Conservation (phyloP, 1,284 basidiomycete species). For the Irpex sp. region DNA sequence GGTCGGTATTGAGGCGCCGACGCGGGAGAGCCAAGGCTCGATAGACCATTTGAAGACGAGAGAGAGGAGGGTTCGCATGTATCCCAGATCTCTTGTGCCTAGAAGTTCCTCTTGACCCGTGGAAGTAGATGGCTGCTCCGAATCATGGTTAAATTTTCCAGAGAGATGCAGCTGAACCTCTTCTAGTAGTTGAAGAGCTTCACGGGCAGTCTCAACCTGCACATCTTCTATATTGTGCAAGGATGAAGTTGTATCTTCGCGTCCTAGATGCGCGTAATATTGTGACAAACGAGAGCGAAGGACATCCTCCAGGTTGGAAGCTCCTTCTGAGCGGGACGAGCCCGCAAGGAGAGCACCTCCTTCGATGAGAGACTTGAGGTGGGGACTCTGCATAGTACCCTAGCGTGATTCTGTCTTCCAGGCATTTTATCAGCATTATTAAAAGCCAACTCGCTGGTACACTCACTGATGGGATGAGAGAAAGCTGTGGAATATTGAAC, state of each 20-base stretch:
- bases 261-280: slow-evolving; percentile 34
- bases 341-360: slow-evolving; percentile 16
- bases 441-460: neutral
- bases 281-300: slow-evolving; percentile 36
- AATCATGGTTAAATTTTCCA: neutral
- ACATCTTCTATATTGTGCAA: slow-evolving; percentile 36
- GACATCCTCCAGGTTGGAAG: slow-evolving; percentile 34
- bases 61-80: slow-evolving; percentile 59
- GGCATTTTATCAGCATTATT: neutral
- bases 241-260: slow-evolving; percentile 13
- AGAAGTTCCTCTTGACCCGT: slow-evolving; percentile 35
- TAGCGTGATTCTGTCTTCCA: neutral
- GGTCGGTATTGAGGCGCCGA: slow-evolving; percentile 41
- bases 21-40: slow-evolving; percentile 44
- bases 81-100: slow-evolving; percentile 61
- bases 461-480: neutral
- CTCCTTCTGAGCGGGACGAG: slow-evolving; percentile 12
- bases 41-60: slow-evolving; percentile 70
- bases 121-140: neutral
- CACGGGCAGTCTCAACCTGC: slow-evolving; percentile 52
- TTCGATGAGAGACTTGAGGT: slow-evolving; percentile 9
- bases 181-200: slow-evolving; percentile 51
- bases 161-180: slow-evolving; percentile 39
- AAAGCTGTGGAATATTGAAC: neutral
- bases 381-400: slow-evolving; percentile 9